Evolutionary conservation across 2,329 filamentous ascomycete genomes (phyloP).

Genomic region (Colletotrichum karsti): DNA sequence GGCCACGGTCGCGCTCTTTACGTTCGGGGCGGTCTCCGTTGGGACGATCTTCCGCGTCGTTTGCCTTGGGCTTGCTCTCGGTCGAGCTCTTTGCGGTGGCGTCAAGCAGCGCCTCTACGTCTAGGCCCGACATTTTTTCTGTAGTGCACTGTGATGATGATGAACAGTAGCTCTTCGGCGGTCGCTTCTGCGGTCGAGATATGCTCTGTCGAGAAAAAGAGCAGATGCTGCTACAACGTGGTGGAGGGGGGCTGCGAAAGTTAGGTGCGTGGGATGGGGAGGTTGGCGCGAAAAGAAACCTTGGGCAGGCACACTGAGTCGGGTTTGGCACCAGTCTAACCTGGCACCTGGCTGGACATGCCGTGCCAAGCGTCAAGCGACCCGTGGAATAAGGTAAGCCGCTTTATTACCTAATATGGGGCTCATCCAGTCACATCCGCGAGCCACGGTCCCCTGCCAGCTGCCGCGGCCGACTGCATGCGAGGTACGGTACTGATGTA

Average conservation of each 20-base stretch:
- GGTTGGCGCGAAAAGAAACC: not conserved
- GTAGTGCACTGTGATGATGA: not conserved
- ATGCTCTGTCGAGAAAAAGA: not conserved
- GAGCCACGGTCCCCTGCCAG: too few species aligned
- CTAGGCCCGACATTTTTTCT: constrained; percentile 59
- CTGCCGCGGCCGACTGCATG: too few species aligned
- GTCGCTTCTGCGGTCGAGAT: too few species aligned
- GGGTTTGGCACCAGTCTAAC: constrained; percentile 2
- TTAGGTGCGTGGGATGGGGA: not conserved
- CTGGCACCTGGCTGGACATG: not conserved
- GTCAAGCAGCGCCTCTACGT: constrained; percentile 92
- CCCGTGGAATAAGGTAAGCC: not conserved
- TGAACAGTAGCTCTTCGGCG: not conserved
- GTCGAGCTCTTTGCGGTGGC: constrained; percentile 75
- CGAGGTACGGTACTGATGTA: too few species aligned
- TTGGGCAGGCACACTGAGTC: constrained; percentile 10
- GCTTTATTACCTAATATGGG: not conserved
- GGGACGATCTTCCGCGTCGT: constrained; percentile 65
- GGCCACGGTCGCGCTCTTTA: constrained; percentile 62
- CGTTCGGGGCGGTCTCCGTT: constrained; percentile 56
- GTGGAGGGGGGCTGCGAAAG: too few species aligned
- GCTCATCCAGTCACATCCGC: not conserved
- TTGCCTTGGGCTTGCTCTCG: constrained; percentile 53
- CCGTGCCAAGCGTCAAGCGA: not conserved
- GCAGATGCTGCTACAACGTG: not conserved